Percentiles rank a stretch among this genome's conserved stretches.
These are phyloP conservation scores for Colletotrichum tropicicola DNA, from an alignment of 2,329 filamentous ascomycete species.

Conservation along the genomic window DNA sequence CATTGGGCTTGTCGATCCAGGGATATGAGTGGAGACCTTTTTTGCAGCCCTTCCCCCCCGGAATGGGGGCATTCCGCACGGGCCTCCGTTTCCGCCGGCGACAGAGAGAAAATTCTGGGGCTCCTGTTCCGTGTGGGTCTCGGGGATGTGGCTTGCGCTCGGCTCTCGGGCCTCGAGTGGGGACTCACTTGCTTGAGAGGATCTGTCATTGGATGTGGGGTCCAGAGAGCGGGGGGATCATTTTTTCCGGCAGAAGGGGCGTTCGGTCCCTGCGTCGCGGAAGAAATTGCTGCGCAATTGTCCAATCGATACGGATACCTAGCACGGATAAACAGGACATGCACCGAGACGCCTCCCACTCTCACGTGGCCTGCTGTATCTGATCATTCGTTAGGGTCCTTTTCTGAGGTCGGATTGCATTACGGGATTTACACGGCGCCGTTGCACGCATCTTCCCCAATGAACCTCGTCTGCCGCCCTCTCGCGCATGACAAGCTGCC, in stretches of 20 bases:
- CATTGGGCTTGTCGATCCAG: not conserved
- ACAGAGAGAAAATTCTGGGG: not conserved
- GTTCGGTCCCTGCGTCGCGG: no score
- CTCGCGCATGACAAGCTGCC: not conserved
- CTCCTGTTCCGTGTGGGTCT: not conserved
- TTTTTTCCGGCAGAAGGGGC: not conserved
- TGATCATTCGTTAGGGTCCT: not conserved
- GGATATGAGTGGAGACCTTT: not conserved
- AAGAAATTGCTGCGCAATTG: no score
- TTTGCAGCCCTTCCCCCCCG: not conserved
- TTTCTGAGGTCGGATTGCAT: constrained; percentile 1
- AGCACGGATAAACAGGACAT: not conserved
- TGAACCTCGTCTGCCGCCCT: not conserved
- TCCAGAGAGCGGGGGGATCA: not conserved
- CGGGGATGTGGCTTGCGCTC: not conserved
- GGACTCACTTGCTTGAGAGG: no score
- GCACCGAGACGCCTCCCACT: not conserved
- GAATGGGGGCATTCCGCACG: not conserved
- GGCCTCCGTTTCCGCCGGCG: not conserved
- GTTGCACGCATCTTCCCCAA: not conserved
- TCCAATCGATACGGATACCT: no score
- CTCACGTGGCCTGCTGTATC: not conserved
- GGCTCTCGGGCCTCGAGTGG: not conserved
- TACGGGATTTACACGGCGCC: not conserved
- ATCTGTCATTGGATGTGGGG: not conserved